Percentiles rank a stretch among this genome's conserved stretches.
Evolutionary conservation across 805 yeast species (phyloP).

Genomic region (Zygosaccharomyces bisporus): DNA sequence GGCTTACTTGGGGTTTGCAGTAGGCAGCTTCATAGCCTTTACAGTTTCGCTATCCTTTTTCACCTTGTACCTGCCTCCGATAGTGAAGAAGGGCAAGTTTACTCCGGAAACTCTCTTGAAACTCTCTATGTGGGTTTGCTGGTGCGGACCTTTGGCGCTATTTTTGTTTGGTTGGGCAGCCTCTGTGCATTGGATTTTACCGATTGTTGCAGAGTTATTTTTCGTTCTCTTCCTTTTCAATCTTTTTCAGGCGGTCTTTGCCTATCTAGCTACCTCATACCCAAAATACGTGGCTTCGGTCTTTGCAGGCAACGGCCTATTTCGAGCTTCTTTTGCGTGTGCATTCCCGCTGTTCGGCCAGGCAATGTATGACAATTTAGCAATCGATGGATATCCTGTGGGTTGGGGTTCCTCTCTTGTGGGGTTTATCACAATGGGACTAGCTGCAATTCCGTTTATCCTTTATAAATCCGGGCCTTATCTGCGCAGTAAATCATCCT

Average conservation of each 20-base stretch:
- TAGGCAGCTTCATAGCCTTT: constrained; percentile 45
- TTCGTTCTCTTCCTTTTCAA: constrained; percentile 41
- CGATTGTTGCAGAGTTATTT: constrained; percentile 43
- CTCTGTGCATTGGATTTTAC: constrained; percentile 47
- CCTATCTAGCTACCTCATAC: constrained; percentile 48
- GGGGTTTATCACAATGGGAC: constrained; percentile 42
- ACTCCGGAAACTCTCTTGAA: constrained; percentile 43
- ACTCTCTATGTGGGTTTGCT: constrained; percentile 40
- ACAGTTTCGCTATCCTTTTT: constrained; percentile 28
- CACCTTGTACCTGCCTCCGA: constrained; percentile 29
- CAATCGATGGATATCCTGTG: constrained; percentile 49
- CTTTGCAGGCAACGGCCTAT: constrained; percentile 53
- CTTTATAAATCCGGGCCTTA: constrained; percentile 44
- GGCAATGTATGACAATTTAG: constrained; percentile 52
- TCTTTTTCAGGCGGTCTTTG: constrained; percentile 50
- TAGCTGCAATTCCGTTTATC: constrained; percentile 47
- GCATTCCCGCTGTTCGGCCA: constrained; percentile 62
- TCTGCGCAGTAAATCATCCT: constrained; percentile 43
- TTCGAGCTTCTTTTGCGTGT: constrained; percentile 51
- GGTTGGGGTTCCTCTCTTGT: constrained; percentile 55
- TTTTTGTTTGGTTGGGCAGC: constrained; percentile 51
- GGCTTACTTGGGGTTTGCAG: constrained; percentile 44
- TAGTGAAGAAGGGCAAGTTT: constrained; percentile 29
- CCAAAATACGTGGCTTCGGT: constrained; percentile 53
- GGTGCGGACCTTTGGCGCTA: constrained; percentile 42